A percentile compares a stretch with the other conserved stretches of the same genome.
These are phyloP conservation scores for Microbotryum intermedium DNA, from an alignment of 1,284 basidiomycete genomes.

Conservation along the genomic window DNA sequence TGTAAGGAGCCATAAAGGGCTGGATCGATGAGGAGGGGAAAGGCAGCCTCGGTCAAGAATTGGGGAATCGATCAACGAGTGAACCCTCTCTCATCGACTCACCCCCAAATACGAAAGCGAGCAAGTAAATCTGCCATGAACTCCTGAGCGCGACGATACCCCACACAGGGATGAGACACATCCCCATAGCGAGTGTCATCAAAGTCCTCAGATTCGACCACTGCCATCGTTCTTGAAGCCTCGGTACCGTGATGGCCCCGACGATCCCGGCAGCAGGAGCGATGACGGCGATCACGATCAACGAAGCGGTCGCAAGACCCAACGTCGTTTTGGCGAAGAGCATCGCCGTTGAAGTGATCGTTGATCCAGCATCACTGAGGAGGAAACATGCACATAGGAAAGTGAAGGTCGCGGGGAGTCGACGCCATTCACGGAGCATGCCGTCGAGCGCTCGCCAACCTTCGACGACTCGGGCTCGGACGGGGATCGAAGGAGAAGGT, in stretches of 20 bases:
- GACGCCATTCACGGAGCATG: slow-evolving; percentile 24
- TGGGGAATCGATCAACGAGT: neutral
- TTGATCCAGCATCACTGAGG: slow-evolving; percentile 66
- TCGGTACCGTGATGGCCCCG: slow-evolving; percentile 63
- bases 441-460: slow-evolving; percentile 19
- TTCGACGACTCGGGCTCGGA: neutral
- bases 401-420: slow-evolving; percentile 53
- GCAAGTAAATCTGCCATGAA: slow-evolving; percentile 69
- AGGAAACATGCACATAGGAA: slow-evolving; percentile 86
- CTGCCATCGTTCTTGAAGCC: slow-evolving; percentile 49
- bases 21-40: slow-evolving; percentile 30
- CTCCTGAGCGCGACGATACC: slow-evolving; percentile 68
- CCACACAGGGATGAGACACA: slow-evolving; percentile 64
- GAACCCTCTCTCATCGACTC: slow-evolving; percentile 25
- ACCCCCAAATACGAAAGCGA: slow-evolving; percentile 70
- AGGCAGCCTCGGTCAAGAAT: slow-evolving; percentile 8
- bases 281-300: slow-evolving; percentile 59
- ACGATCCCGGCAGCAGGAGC: slow-evolving; percentile 59
- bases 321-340: slow-evolving; percentile 73
- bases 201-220: slow-evolving; percentile 63
- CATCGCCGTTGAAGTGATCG: slow-evolving; percentile 70
- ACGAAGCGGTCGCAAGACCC: slow-evolving; percentile 59
- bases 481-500: neutral
- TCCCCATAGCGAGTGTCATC: slow-evolving; percentile 56
- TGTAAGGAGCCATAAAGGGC: slow-evolving; percentile 69